A percentile compares a stretch with the other conserved stretches of the same genome.
These are phyloP conservation scores for Populus tomentosa DNA, from an alignment of 441 rosid genomes.

Conservation along the genomic window DNA sequence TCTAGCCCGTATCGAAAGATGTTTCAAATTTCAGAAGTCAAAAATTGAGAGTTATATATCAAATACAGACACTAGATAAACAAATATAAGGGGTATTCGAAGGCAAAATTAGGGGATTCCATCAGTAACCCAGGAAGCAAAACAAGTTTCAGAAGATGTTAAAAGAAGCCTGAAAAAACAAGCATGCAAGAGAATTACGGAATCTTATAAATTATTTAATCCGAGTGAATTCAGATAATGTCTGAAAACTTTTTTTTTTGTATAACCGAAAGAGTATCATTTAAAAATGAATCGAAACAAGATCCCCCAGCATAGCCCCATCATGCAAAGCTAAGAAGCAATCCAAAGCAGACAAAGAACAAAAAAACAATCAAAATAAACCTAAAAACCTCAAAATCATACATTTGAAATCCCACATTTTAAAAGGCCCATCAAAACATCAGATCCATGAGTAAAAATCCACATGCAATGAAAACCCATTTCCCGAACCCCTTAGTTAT, in stretches of 20 bases:
- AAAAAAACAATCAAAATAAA: not conserved
- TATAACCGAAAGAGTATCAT: not conserved
- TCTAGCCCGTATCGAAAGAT: not conserved
- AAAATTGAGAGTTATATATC: not conserved
- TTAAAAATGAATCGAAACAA: not conserved
- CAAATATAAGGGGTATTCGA: not conserved
- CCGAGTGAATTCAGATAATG: not conserved
- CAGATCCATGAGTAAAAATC: constrained; percentile 33
- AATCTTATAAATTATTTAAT: not conserved
- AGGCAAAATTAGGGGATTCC: not conserved
- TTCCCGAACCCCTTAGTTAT: constrained; percentile 16
- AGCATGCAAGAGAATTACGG: not conserved
- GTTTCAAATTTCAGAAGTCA: not conserved
- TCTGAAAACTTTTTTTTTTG: not conserved
- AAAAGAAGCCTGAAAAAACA: not conserved
- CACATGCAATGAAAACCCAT: constrained; percentile 46
- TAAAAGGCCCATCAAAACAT: constrained; percentile 13
- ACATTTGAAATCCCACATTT: constrained; percentile 11
- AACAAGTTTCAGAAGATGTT: not conserved
- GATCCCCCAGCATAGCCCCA: not conserved
- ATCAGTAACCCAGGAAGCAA: not conserved
- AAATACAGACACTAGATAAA: not conserved
- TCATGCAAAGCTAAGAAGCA: not conserved
- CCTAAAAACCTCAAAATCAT: not conserved
- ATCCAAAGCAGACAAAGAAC: not conserved